Conservation (phyloP, 345 rosid genomes). For the Laguncularia racemosa region DNA sequence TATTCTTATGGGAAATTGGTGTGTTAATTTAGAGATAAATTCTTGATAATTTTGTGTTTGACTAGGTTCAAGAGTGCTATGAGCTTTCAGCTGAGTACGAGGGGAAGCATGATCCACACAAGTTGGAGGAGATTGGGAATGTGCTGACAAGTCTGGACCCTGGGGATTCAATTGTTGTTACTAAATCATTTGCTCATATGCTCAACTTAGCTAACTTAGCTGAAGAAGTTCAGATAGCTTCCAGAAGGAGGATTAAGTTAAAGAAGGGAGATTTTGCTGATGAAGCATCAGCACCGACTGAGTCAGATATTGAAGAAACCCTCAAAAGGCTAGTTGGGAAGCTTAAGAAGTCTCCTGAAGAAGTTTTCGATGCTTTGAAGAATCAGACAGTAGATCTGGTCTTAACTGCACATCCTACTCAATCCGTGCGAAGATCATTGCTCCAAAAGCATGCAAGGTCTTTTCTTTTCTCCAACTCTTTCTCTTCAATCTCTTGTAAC, state of each 20-base stretch:
- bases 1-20: neutral
- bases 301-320: conserved; percentile 93
- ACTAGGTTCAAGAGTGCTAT: conserved; percentile 92
- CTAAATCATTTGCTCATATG: conserved; percentile 92
- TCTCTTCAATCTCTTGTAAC: neutral
- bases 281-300: conserved; percentile 75
- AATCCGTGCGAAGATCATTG: conserved; percentile 89
- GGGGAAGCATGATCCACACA: conserved; percentile 61
- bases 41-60: neutral
- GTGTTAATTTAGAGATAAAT: neutral
- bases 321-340: conserved; percentile 68
- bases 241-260: conserved; percentile 67
- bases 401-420: conserved; percentile 98
- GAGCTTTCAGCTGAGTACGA: conserved; percentile 92
- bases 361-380: conserved; percentile 90
- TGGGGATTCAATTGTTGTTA: conserved; percentile 85
- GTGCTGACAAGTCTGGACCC: conserved; percentile 83
- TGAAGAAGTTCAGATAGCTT: conserved; percentile 96
- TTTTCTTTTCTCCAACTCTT: conserved; percentile 7
- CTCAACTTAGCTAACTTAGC: conserved; percentile 93
- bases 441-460: conserved; percentile 97
- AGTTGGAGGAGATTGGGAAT: conserved; percentile 79
- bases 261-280: conserved; percentile 88
- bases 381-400: conserved; percentile 96
- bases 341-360: conserved; percentile 79